Conservation (phyloP, 2,329 filamentous ascomycete genomes). For the Trichoderma hamatum region DNA sequence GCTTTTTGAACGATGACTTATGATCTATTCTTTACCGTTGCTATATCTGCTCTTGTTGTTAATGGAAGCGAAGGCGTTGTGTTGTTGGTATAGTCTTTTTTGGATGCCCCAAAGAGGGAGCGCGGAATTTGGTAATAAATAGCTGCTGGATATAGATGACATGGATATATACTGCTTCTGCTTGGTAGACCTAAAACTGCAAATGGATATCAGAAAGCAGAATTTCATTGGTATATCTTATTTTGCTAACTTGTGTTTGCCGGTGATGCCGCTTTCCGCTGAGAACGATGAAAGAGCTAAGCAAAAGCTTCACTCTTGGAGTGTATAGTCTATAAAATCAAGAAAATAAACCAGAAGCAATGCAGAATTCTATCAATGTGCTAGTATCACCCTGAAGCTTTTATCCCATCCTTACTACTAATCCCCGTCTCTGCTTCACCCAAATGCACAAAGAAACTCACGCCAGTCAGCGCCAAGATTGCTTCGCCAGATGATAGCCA, state of each 20-base stretch:
- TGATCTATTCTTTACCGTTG: neutral
- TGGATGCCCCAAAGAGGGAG: neutral
- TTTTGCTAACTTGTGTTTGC: neutral
- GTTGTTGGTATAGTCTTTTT: neutral
- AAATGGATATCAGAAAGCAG: neutral
- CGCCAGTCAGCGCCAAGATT: neutral
- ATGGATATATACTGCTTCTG: neutral
- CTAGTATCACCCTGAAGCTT: neutral
- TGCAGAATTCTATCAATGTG: too few relatives aligned
- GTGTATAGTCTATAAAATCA: neutral
- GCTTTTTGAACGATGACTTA: neutral
- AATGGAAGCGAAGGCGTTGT: neutral
- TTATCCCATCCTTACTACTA: too few relatives aligned
- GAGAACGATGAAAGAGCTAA: too few relatives aligned
- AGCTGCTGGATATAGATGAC: neutral
- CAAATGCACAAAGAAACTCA: neutral
- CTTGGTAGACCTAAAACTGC: neutral
- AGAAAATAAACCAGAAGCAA: too few relatives aligned
- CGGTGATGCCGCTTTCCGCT: too few relatives aligned
- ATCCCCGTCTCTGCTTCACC: neutral
- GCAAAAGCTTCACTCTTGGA: neutral
- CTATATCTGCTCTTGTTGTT: neutral
- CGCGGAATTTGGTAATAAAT: neutral
- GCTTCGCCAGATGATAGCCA: constrained; percentile 7
- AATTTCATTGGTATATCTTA: neutral